These are phyloP conservation scores for Violaceomyces palustris DNA, from an alignment of 1,284 basidiomycete genomes.

Conservation along the genomic window DNA sequence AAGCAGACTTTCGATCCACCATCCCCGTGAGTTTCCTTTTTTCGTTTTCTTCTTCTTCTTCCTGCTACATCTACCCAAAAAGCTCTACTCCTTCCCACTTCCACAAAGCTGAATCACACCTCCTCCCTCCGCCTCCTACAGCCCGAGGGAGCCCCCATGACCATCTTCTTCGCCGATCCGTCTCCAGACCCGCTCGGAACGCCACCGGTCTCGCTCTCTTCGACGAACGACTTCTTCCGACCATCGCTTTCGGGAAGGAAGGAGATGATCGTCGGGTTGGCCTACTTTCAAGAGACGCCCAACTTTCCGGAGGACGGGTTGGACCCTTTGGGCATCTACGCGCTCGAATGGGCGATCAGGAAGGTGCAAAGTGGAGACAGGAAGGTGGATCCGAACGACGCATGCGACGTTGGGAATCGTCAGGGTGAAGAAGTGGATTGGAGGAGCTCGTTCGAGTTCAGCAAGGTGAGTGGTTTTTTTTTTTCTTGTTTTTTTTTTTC, in stretches of 20 bases:
- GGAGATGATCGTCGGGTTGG: constrained; percentile 35
- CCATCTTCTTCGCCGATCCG: constrained; percentile 32
- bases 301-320: constrained; percentile 37
- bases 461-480: constrained; percentile 15
- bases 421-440: constrained; percentile 6
- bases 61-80: no score
- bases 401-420: no score
- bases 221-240: constrained; percentile 29
- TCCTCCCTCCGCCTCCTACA: constrained; percentile 12
- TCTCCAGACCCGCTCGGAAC: constrained; percentile 14
- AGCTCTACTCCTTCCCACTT: no score
- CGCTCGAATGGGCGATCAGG: constrained; percentile 27
- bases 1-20: constrained; percentile 5
- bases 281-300: constrained; percentile 36
- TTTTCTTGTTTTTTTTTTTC: neutral
- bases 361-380: constrained; percentile 13
- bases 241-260: constrained; percentile 22
- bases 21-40: no score
- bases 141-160: constrained; percentile 28
- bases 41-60: no score
- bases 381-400: constrained; percentile 12
- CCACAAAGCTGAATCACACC: no score
- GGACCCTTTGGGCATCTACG: constrained; percentile 36
- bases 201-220: constrained; percentile 24
- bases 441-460: constrained; percentile 36